These are phyloP conservation scores for Intubia oerlemansii DNA, from an alignment of 2,329 filamentous ascomycete genomes.

Conservation along the genomic window DNA sequence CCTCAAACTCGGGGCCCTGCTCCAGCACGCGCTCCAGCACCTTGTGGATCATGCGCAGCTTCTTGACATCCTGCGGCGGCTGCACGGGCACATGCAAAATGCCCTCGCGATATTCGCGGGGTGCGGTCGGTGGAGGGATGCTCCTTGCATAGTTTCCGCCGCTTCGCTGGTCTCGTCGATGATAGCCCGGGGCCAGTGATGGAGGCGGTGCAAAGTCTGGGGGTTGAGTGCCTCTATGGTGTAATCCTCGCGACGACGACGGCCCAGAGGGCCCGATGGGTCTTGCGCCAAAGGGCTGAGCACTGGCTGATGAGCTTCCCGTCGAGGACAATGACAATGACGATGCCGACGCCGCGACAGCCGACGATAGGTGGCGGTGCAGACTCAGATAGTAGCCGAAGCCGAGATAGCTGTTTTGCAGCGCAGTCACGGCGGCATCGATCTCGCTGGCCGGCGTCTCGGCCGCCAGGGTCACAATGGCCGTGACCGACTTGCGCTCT, in stretches of 20 bases:
- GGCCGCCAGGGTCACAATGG: slow-evolving; percentile 61
- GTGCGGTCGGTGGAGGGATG: no score
- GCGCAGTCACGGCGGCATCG: slow-evolving; percentile 51
- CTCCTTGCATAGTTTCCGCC: no score
- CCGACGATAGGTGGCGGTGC: slow-evolving; percentile 66
- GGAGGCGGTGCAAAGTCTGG: slow-evolving; percentile 57
- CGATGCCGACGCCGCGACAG: slow-evolving; percentile 27
- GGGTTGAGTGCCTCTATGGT: slow-evolving; percentile 6
- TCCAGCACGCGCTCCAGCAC: slow-evolving; percentile 61
- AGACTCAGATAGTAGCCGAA: slow-evolving; percentile 65
- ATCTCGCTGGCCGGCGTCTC: slow-evolving; percentile 71
- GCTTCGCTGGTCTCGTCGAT: no score
- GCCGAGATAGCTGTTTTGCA: slow-evolving; percentile 72
- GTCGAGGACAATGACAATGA: slow-evolving; percentile 3
- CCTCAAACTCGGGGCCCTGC: slow-evolving; percentile 75
- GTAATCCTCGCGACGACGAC: no score
- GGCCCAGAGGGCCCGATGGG: no score
- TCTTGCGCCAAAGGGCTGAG: slow-evolving; percentile 16
- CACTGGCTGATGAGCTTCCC: background rate
- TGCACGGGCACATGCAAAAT: slow-evolving; percentile 50
- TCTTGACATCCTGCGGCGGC: slow-evolving; percentile 56
- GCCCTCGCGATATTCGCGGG: background rate
- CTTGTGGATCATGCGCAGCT: slow-evolving; percentile 69
- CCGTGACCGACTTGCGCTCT: slow-evolving; percentile 52
- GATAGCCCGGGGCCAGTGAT: no score